phyloP scores from a whole-genome alignment of 225 moss, liverwort and hornwort genomes.

The Physcomitrellopsis africana region DNA sequence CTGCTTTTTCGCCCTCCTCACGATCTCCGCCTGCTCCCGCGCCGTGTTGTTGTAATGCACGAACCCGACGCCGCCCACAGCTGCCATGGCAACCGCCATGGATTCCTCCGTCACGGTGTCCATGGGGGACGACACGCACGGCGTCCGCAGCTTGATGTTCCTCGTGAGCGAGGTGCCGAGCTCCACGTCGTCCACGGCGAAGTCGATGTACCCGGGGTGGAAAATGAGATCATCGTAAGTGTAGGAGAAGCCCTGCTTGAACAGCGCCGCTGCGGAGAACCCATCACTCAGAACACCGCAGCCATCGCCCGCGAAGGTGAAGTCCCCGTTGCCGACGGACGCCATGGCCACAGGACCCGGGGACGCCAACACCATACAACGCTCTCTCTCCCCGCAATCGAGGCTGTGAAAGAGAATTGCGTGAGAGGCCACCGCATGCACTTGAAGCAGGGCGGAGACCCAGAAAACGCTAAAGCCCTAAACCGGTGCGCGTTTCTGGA shows the following conservation, averaged over 20 bases:
- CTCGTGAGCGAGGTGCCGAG: conserved; percentile 57
- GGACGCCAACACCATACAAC: too few species aligned
- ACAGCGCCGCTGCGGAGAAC: conserved; percentile 18
- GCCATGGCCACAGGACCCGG: too few species aligned
- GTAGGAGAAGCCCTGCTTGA: conserved; percentile 36
- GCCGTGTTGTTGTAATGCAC: conserved; percentile 70
- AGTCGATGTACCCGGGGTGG: conserved; percentile 64
- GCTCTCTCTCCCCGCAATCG: too few species aligned
- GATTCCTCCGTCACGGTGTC: conserved; percentile 77
- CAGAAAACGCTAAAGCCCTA: too few species aligned
- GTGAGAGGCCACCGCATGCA: too few species aligned
- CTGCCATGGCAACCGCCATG: conserved; percentile 83
- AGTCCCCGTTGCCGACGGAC: too few species aligned
- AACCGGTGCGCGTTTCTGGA: too few species aligned
- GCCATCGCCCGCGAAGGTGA: background rate
- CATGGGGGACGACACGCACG: conserved; percentile 83
- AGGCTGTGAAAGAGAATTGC: too few species aligned
- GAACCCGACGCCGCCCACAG: conserved; percentile 73
- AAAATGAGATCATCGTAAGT: conserved; percentile 78
- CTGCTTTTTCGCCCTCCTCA: conserved; percentile 64
- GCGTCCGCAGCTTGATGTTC: conserved; percentile 63
- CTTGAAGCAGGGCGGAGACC: too few species aligned
- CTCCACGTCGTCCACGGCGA: conserved; percentile 57
- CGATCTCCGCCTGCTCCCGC: conserved; percentile 61
- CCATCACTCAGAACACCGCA: conserved; percentile 24